Percentiles rank a stretch among this genome's conserved stretches.
Evolutionary conservation across 225 moss, liverwort and hornwort genomes (phyloP).

Genomic region (Sphagnum contortum): DNA sequence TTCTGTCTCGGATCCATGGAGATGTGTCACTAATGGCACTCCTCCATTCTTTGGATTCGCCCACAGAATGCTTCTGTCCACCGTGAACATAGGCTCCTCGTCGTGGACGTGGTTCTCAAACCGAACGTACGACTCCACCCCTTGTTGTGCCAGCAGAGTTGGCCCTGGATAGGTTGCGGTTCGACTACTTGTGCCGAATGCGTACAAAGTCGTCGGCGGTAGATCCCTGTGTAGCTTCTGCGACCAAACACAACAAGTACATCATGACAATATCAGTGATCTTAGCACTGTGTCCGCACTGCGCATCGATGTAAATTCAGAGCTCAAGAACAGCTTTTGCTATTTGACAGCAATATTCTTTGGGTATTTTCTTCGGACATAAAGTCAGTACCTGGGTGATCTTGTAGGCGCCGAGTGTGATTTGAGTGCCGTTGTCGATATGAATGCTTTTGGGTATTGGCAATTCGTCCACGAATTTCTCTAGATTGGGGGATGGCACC

Average conservation of each 20-base stretch:
- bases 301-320: too few species aligned
- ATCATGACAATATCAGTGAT: neutral
- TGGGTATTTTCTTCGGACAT: neutral
- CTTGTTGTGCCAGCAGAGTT: constrained; percentile 14
- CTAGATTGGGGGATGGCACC: constrained; percentile 33
- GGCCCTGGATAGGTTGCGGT: constrained; percentile 25
- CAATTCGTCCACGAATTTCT: constrained; percentile 46
- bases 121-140: constrained; percentile 8
- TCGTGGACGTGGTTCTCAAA: constrained; percentile 42
- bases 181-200: constrained; percentile 15
- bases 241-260: neutral
- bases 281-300: neutral
- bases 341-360: neutral
- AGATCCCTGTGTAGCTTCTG: constrained; percentile 43
- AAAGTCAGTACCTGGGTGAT: constrained; percentile 15
- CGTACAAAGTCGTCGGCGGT: constrained; percentile 26
- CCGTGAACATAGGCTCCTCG: constrained; percentile 28
- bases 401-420: constrained; percentile 15
- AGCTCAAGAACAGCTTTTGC: neutral
- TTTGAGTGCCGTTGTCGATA: neutral
- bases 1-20: constrained; percentile 55
- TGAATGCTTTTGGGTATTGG: constrained; percentile 12
- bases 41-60: constrained; percentile 29
- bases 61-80: constrained; percentile 43
- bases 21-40: constrained; percentile 56